phyloP scores from a whole-genome alignment of 108 stramenopile species.

The Pseudonitzschia pungens region DNA sequence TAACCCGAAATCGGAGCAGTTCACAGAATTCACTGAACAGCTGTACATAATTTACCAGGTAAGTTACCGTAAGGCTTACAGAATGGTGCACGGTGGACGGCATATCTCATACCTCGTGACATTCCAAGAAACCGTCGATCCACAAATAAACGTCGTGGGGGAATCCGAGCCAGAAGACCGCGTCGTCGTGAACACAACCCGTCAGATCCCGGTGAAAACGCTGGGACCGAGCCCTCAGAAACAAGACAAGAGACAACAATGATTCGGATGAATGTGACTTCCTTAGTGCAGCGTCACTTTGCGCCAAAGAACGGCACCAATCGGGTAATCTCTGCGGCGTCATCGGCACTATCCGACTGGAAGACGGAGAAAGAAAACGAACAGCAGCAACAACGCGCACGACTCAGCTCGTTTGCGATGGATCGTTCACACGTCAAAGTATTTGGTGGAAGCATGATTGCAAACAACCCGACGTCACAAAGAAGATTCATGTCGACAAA shows the following conservation, averaged over 20 bases:
- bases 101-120: too few species aligned
- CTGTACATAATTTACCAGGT: too few species aligned
- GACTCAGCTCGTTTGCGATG: neutral
- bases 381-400: neutral
- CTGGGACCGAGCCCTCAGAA: neutral
- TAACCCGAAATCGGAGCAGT: neutral
- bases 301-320: neutral
- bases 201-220: neutral
- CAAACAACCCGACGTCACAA: conserved; percentile 3
- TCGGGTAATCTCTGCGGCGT: neutral
- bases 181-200: too few species aligned
- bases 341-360: neutral
- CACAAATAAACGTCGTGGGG: too few species aligned
- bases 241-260: neutral
- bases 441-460: neutral
- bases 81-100: too few species aligned
- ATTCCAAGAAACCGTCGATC: too few species aligned
- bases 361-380: neutral
- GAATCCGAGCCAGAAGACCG: too few species aligned
- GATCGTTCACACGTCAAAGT: neutral
- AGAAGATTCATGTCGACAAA: conserved; percentile 12
- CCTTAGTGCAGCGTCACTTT: neutral
- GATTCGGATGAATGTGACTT: neutral
- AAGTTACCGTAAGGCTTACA: too few species aligned
- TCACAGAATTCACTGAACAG: too few species aligned